Evolutionary conservation across 257 asterid species (phyloP).

Genomic region (Phtheirospermum japonicum): DNA sequence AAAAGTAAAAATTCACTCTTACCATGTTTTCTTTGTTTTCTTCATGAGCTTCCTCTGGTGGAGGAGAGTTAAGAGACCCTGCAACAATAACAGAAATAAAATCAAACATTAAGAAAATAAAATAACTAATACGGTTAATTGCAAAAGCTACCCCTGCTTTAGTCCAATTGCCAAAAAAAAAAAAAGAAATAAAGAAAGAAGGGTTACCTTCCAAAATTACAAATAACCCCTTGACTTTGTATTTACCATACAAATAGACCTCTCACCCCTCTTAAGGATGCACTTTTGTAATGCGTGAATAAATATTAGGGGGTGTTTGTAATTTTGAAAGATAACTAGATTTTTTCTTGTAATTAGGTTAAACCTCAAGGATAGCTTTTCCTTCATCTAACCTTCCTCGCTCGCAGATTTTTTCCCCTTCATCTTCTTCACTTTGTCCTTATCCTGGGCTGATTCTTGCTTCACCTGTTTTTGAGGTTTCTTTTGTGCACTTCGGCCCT

Average conservation of each 20-base stretch:
- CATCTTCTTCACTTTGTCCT: conserved; percentile 46
- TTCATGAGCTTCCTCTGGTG: conserved; percentile 44
- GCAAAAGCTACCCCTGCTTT: not conserved
- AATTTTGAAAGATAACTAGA: not conserved
- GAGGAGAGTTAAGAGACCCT: conserved; percentile 45
- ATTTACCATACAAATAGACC: too few relatives aligned
- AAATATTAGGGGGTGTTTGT: too few relatives aligned
- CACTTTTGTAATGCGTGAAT: too few relatives aligned
- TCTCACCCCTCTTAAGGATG: too few relatives aligned
- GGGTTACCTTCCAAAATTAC: not conserved
- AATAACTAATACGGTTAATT: too few relatives aligned
- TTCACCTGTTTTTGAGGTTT: conserved; percentile 49
- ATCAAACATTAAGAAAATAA: not conserved
- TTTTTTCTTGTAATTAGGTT: not conserved
- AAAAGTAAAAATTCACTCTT: not conserved
- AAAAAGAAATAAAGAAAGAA: not conserved
- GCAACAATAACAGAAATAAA: conserved; percentile 24
- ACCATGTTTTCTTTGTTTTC: conserved; percentile 92
- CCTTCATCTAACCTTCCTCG: too few relatives aligned
- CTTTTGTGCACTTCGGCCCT: conserved; percentile 42
- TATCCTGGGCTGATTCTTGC: conserved; percentile 42
- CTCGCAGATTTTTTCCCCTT: conserved; percentile 49
- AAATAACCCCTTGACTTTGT: not conserved
- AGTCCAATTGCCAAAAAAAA: not conserved
- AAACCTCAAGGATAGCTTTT: too few relatives aligned